These are phyloP conservation scores for Cyclanthera cordifolia DNA, from an alignment of 306 rosid genomes.

Conservation along the genomic window DNA sequence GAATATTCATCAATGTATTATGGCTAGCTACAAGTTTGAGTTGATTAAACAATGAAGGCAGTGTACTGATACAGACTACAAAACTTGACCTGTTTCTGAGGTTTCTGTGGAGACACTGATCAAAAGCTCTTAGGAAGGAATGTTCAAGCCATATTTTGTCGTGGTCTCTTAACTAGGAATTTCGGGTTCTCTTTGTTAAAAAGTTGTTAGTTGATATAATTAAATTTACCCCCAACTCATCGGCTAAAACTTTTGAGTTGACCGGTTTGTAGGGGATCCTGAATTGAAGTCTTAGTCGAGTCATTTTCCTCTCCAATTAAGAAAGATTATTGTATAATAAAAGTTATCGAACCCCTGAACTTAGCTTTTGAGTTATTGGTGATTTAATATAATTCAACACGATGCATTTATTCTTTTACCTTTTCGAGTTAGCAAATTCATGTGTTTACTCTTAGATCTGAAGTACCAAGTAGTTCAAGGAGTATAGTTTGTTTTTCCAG, in stretches of 20 bases:
- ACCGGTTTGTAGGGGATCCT: too few relatives aligned
- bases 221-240: too few relatives aligned
- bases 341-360: too few relatives aligned
- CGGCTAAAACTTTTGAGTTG: too few relatives aligned
- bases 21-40: not conserved
- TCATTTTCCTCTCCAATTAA: too few relatives aligned
- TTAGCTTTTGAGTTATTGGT: too few relatives aligned
- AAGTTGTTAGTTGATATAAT: too few relatives aligned
- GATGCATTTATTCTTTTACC: not conserved
- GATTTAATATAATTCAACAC: too few relatives aligned
- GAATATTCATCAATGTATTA: not conserved
- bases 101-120: not conserved
- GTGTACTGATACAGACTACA: not conserved
- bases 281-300: too few relatives aligned
- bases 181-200: constrained; percentile 1
- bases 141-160: not conserved
- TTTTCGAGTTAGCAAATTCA: not conserved
- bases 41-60: not conserved
- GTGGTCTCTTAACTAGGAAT: not conserved
- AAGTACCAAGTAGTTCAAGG: not conserved
- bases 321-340: too few relatives aligned
- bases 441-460: not conserved
- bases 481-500: not conserved
- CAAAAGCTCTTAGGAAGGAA: not conserved
- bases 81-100: not conserved